Conservation (phyloP, 495 filamentous ascomycete genomes). For the Pyronema domesticum region DNA sequence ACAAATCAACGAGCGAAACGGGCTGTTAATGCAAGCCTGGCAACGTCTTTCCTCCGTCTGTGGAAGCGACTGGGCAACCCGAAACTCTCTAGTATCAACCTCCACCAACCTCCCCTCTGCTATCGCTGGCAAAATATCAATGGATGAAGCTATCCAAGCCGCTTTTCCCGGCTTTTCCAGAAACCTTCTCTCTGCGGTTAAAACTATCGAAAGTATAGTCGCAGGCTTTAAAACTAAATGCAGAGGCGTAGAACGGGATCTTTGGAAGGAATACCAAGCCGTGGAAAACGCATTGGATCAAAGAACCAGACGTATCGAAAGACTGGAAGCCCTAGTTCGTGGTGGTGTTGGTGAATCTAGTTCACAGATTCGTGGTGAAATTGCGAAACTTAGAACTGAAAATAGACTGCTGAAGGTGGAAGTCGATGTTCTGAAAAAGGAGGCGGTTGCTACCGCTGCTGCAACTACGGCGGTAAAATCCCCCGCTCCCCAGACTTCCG, state of each 20-base stretch:
- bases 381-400: constrained; percentile 55
- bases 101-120: constrained; percentile 2
- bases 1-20: constrained; percentile 76
- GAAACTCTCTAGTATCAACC: constrained; percentile 66
- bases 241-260: constrained; percentile 64
- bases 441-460: background rate
- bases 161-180: constrained; percentile 64
- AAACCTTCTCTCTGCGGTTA: constrained; percentile 71
- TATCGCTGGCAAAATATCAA: constrained; percentile 16
- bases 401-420: constrained; percentile 74
- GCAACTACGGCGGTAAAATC: background rate
- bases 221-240: constrained; percentile 65
- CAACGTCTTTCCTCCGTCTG: constrained; percentile 70
- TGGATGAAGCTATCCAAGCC: constrained; percentile 18
- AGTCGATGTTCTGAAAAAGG: constrained; percentile 29
- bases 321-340: constrained; percentile 57
- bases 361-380: constrained; percentile 34
- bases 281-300: constrained; percentile 65
- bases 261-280: constrained; percentile 76
- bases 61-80: constrained; percentile 78
- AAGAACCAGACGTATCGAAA: constrained; percentile 71
- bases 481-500: background rate
- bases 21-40: constrained; percentile 70
- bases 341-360: constrained; percentile 30
- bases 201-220: constrained; percentile 68